Percentiles rank a stretch among this genome's conserved stretches.
Evolutionary conservation across 2,329 filamentous ascomycete genomes (phyloP).

Genomic region (Clonostachys rosea): DNA sequence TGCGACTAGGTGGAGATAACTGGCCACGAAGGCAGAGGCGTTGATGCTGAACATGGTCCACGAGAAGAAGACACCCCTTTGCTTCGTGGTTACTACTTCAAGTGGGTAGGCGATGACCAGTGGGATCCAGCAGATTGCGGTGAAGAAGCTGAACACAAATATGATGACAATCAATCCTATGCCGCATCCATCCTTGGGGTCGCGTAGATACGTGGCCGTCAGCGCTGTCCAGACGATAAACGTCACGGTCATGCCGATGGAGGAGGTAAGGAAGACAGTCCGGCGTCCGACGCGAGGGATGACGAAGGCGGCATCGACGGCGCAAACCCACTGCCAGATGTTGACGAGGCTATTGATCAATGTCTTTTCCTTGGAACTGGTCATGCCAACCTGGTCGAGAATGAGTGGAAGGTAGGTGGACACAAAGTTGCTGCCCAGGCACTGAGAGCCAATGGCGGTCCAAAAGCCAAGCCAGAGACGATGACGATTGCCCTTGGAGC

Average conservation of each 20-base stretch:
- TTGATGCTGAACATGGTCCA: background rate
- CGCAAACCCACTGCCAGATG: slow-evolving; percentile 9
- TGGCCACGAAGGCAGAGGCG: slow-evolving; percentile 25
- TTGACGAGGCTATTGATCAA: slow-evolving; percentile 15
- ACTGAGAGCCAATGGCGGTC: slow-evolving; percentile 4
- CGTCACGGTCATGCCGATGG: slow-evolving; percentile 22
- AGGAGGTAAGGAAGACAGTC: slow-evolving; percentile 27
- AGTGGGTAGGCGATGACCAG: slow-evolving; percentile 6
- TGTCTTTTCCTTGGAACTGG: slow-evolving; percentile 22
- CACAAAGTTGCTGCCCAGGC: slow-evolving; percentile 3
- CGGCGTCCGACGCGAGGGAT: slow-evolving; percentile 2
- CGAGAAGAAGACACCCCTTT: background rate
- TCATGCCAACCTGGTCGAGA: slow-evolving; percentile 25
- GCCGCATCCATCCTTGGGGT: slow-evolving; percentile 9
- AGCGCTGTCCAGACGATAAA: slow-evolving; percentile 20
- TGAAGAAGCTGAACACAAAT: slow-evolving; percentile 22
- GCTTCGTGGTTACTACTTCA: slow-evolving; percentile 11
- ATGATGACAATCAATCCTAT: slow-evolving; percentile 22
- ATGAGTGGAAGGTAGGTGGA: slow-evolving; percentile 26
- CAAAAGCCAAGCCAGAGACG: slow-evolving; percentile 1
- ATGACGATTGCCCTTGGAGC: slow-evolving; percentile 4
- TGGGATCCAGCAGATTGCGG: slow-evolving; percentile 3
- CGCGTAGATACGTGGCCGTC: slow-evolving; percentile 4
- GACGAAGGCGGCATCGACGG: slow-evolving; percentile 1
- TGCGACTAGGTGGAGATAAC: slow-evolving; percentile 18